phyloP scores from a whole-genome alignment of 306 rosid species.

The Comarum palustre region DNA sequence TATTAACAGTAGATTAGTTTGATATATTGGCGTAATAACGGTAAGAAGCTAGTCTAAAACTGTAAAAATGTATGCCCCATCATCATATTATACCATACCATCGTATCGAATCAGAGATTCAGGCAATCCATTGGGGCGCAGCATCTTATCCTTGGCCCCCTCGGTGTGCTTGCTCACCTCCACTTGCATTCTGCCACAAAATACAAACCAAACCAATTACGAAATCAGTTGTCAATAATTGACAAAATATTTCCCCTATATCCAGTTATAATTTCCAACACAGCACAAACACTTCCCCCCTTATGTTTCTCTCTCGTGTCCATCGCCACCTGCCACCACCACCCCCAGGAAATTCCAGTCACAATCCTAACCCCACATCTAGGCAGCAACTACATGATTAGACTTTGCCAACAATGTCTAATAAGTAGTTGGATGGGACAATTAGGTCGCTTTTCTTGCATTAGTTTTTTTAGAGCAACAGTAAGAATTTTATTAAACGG shows the following conservation, averaged over 20 bases:
- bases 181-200: conserved; percentile 81
- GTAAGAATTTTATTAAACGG: too few relatives aligned
- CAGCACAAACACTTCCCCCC: not conserved
- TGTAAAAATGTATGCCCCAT: not conserved
- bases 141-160: conserved; percentile 76
- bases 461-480: too few relatives aligned
- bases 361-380: not conserved
- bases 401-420: not conserved
- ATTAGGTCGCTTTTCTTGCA: too few relatives aligned
- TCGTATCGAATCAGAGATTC: conserved; percentile 90
- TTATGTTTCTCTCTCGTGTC: not conserved
- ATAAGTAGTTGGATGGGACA: too few relatives aligned
- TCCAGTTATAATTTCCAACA: not conserved
- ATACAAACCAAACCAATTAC: not conserved
- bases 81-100: conserved; percentile 41
- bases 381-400: not conserved
- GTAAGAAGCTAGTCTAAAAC: not conserved
- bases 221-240: not conserved
- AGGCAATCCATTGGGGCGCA: conserved; percentile 97
- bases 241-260: not conserved
- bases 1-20: too few relatives aligned
- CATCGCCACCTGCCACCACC: not conserved
- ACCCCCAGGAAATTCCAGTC: not conserved
- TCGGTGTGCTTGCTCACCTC: conserved; percentile 98
- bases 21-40: not conserved